These are phyloP conservation scores for Collybiopsis luxurians DNA, from an alignment of 768 basidiomycete genomes.

Conservation along the genomic window DNA sequence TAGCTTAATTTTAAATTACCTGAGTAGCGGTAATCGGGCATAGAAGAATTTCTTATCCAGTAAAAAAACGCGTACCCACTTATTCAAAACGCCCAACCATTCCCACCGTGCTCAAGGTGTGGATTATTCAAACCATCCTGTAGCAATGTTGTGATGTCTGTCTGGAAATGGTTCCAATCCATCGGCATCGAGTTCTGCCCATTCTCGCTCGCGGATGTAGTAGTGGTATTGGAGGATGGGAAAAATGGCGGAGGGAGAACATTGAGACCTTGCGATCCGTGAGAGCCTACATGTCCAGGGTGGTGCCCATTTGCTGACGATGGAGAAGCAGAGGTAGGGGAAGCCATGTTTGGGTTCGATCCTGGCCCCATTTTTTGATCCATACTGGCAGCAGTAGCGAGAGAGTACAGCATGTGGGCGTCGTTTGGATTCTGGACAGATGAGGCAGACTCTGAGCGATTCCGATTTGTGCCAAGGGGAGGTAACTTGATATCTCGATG, in stretches of 20 bases:
- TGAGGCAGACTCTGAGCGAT: slow-evolving; percentile 1
- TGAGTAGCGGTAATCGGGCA: too few relatives aligned
- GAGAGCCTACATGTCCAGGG: not conserved
- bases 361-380: slow-evolving; percentile 5
- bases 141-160: slow-evolving; percentile 7
- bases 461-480: not conserved
- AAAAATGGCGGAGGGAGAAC: not conserved
- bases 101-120: slow-evolving; percentile 8
- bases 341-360: not conserved
- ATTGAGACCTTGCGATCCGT: not conserved
- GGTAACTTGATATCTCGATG: not conserved
- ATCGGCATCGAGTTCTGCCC: not conserved
- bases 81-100: slow-evolving; percentile 12
- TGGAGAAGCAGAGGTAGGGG: not conserved
- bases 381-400: slow-evolving; percentile 5
- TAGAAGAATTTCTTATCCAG: too few relatives aligned
- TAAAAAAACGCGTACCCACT: too few relatives aligned
- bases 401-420: slow-evolving; percentile 7
- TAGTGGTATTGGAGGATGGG: not conserved
- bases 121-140: slow-evolving; percentile 8
- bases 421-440: not conserved
- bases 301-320: not conserved
- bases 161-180: slow-evolving; percentile 11
- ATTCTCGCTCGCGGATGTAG: not conserved
- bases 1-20: too few relatives aligned